These are phyloP conservation scores for Acacia melanoxylon DNA, from an alignment of 306 rosid species.

Conservation along the genomic window DNA sequence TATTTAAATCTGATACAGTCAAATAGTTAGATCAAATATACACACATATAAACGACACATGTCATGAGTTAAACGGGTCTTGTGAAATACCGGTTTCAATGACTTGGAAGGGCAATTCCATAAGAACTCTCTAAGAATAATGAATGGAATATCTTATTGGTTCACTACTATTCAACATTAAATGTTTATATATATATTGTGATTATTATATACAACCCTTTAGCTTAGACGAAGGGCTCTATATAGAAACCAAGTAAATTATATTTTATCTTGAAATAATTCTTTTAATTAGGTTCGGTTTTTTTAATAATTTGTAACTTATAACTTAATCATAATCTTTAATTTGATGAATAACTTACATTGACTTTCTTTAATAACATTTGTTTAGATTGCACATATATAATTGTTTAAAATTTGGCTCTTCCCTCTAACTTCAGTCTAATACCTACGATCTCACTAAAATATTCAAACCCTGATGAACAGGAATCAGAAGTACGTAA, in stretches of 20 bases:
- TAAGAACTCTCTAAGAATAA: neutral
- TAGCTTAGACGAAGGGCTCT: neutral
- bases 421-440: no score
- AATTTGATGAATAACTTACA: neutral
- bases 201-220: neutral
- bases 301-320: no score
- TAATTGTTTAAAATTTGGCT: no score
- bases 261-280: no score
- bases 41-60: no score
- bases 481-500: neutral
- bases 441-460: no score
- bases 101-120: neutral
- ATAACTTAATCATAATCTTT: no score
- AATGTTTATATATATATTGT: neutral
- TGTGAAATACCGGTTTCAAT: no score
- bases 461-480: neutral
- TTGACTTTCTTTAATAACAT: neutral
- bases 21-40: no score
- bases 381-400: neutral
- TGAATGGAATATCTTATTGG: neutral
- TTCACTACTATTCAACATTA: neutral
- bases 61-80: no score
- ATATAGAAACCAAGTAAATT: neutral
- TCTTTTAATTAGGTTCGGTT: no score
- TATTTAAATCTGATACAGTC: no score